Base-by-base conservation (phyloP, 805 yeast genomes). In the Nakazawaea wyomingensis region DNA sequence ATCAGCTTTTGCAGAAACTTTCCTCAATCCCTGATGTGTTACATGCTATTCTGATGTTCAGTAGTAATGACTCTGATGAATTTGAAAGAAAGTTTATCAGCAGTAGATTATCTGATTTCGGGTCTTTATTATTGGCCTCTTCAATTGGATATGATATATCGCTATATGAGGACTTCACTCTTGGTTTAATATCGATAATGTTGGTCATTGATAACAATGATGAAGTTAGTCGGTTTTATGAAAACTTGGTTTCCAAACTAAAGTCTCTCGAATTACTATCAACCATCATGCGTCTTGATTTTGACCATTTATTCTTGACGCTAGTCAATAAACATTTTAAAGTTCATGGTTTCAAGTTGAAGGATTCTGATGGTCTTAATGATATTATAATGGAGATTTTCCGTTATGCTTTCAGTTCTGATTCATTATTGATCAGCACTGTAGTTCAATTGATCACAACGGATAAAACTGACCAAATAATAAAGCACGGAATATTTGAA, bases 1-100 rank as follows among this genome's bases (percentile, higher is more conserved):
- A 61, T 26, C 62, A 54, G 7, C 52, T 77, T n/a, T 63, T 74
- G 28, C 55, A 60, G 10, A 66, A 67, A 32, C 53, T 74, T 45
- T 63, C 65, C 35, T 52, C 64, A 4, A 57, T 72, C 18, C 65
- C 66, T 26, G 59, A 59, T 37, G 50, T 71, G 3, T 52, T 69
- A 29, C 43, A 61, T 2, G 46, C 64, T 3, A 58, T 76, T 27
- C 62, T 71, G 27, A 60, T 62, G 30, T 48, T 74, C 8, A 50
- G 71, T 7, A 37, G 43, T 4, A 34, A 22, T 40, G n/a, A 17
- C 8, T 36, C 37, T 14, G 34, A 47, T 1, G 53, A 10, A 24
- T 29, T 29, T 4, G 32, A 47, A 2, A 52, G 47, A 41, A 48
- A 41, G 13, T 54, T 56, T 4, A 41, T 56, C 24, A 43, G 37